These are phyloP conservation scores for Rhinocladiella mackenziei DNA, from an alignment of 2,329 filamentous ascomycete species.

Conservation along the genomic window DNA sequence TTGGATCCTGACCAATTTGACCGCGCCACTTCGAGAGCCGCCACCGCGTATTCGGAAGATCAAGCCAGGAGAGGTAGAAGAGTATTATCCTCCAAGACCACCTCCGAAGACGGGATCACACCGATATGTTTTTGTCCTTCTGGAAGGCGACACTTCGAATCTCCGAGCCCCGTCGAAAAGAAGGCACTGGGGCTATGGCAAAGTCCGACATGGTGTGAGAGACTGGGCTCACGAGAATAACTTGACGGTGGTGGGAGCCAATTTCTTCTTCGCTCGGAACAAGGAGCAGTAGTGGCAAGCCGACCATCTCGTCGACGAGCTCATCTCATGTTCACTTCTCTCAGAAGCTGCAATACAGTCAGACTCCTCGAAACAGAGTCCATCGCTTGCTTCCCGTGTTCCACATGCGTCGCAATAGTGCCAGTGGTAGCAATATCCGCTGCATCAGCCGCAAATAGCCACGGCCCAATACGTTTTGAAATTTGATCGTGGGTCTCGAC, in stretches of 20 bases:
- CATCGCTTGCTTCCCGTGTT: constrained; percentile 17
- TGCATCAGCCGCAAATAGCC: constrained; percentile 27
- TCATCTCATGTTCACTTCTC: constrained; percentile 5
- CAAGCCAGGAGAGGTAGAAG: constrained; percentile 40
- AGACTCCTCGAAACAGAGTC: constrained; percentile 14
- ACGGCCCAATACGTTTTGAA: constrained; percentile 16
- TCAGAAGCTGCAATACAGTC: constrained; percentile 11
- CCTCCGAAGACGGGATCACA: constrained; percentile 55
- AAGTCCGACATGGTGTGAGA: constrained; percentile 47
- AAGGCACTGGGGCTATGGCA: constrained; percentile 53
- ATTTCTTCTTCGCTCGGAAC: constrained; percentile 33
- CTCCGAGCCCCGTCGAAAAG: constrained; percentile 41
- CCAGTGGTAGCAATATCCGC: constrained; percentile 15
- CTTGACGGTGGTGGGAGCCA: constrained; percentile 32
- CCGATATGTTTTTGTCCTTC: constrained; percentile 54
- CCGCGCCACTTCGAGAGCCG: constrained; percentile 15
- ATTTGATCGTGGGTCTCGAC: constrained; percentile 15
- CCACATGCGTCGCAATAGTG: constrained; percentile 13
- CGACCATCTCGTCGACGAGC: background rate
- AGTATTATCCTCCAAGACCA: constrained; percentile 53
- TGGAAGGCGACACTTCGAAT: constrained; percentile 41
- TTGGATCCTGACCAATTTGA: constrained; percentile 42
- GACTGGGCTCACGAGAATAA: constrained; percentile 33
- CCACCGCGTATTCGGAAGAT: constrained; percentile 14
- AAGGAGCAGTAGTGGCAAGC: constrained; percentile 25